phyloP scores from a whole-genome alignment of 2,329 filamentous ascomycete species.

The Diaporthe sp. region DNA sequence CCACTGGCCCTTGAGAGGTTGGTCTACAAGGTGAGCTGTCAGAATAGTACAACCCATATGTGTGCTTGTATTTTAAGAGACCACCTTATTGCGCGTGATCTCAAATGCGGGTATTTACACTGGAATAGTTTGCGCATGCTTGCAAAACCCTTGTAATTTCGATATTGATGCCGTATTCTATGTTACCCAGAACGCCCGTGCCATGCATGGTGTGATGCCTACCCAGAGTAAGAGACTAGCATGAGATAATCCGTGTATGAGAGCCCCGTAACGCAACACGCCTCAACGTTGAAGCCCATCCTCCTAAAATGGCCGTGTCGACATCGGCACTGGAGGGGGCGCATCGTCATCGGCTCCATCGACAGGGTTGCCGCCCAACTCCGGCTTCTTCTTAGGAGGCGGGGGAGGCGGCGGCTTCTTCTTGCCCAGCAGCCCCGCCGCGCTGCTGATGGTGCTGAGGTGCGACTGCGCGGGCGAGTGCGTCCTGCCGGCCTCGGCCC shows the following conservation, averaged over 20 bases:
- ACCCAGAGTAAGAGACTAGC: slow-evolving; percentile 7
- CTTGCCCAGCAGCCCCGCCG: slow-evolving; percentile 52
- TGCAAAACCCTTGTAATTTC: not conserved
- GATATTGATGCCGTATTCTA: not conserved
- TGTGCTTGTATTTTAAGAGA: too few relatives aligned
- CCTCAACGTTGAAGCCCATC: not conserved
- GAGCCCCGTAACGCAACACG: not conserved
- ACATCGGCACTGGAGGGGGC: slow-evolving; percentile 66
- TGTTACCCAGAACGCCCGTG: slow-evolving; percentile 29
- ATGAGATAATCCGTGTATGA: not conserved
- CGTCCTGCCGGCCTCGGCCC: not conserved
- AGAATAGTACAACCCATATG: not conserved
- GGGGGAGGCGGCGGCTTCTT: slow-evolving; percentile 67
- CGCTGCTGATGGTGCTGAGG: slow-evolving; percentile 35
- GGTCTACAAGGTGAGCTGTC: not conserved
- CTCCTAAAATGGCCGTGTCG: slow-evolving; percentile 63
- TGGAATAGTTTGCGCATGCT: not conserved
- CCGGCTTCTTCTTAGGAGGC: slow-evolving; percentile 65
- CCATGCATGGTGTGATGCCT: slow-evolving; percentile 23
- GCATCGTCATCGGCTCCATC: slow-evolving; percentile 46
- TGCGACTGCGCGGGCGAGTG: slow-evolving; percentile 26
- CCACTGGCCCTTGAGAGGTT: too few relatives aligned
- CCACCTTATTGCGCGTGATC: not conserved
- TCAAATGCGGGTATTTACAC: too few relatives aligned
- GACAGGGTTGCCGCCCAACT: slow-evolving; percentile 26